Evolutionary conservation across 1,139 yeast species (phyloP), one percentile per base, ranked within the genome.

Genomic region (Debaryomyces nepalensis): DNA sequence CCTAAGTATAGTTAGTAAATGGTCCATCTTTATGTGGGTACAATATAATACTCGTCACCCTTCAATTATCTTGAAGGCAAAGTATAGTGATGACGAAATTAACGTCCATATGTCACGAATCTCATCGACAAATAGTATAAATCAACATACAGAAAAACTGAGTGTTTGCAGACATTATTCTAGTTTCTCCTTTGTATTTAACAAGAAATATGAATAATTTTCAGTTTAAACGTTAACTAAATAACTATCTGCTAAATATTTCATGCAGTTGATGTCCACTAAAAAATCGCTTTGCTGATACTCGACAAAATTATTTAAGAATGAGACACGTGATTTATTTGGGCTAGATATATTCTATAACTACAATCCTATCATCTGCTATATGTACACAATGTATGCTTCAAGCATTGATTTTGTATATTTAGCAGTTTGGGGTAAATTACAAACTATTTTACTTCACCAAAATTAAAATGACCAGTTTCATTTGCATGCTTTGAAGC

Each of bases 391-490:
- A 8, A 24, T n/a, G n/a, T n/a, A n/a, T n/a, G n/a, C n/a, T n/a
- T n/a, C n/a, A n/a, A n/a, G n/a, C n/a, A n/a, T 11, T 6, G 24
- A 11, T 10, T 31, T n/a, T 31, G 11, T 31, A 20, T 11, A 20
- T n/a, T 12, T 7, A 31, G 8, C 16, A n/a, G 10, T 9, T 29
- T 19, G n/a, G n/a, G n/a, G n/a, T n/a, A n/a, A n/a, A n/a, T n/a
- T n/a, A n/a, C n/a, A n/a, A n/a, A n/a, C n/a, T 35, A 42, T 40
- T 63, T 59, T 20, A 76, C 77, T 54, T 86, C 91, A 2, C 88
- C 88, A 61, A 85, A 86, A 40, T 73, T 74, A 23, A 61, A 64
- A 58, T 87, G 95, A 2, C 84, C 85, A 0, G 86, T 81, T 5
- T 63, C 60, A 47, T 73, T 72, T 4, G 93, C 91, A 63, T 87